These are phyloP conservation scores for Trichoderma koningii DNA, from an alignment of 2,329 filamentous ascomycete species.

Conservation along the genomic window DNA sequence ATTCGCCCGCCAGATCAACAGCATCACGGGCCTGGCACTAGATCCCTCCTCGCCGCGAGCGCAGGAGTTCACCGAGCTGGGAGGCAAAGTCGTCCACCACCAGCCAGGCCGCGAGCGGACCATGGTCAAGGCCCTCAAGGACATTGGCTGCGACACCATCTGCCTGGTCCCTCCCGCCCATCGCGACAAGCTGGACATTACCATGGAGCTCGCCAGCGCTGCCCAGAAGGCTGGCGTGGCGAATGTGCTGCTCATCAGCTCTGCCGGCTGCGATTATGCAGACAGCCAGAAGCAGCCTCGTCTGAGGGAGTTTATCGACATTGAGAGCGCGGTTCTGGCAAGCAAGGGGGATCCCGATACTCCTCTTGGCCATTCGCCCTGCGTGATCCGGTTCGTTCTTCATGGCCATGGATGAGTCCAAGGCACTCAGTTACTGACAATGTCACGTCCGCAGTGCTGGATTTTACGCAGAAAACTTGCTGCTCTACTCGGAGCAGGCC, in stretches of 20 bases:
- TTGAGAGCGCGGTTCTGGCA: conserved; percentile 48
- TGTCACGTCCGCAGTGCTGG: conserved; percentile 41
- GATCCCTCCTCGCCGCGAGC: conserved; percentile 42
- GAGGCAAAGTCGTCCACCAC: conserved; percentile 47
- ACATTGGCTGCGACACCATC: conserved; percentile 49
- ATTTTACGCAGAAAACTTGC: conserved; percentile 55
- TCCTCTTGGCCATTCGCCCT: conserved; percentile 46
- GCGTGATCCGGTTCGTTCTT: conserved; percentile 46
- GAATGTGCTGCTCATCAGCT: conserved; percentile 52
- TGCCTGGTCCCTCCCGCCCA: conserved; percentile 53
- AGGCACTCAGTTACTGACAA: not conserved
- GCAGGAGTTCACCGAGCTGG: conserved; percentile 46
- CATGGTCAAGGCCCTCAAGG: conserved; percentile 44
- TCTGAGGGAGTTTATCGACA: conserved; percentile 53
- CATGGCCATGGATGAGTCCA: not conserved
- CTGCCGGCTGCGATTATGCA: conserved; percentile 53
- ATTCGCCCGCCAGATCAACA: conserved; percentile 47
- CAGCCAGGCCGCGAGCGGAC: conserved; percentile 44
- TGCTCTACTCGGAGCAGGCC: conserved; percentile 50
- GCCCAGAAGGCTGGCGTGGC: conserved; percentile 48
- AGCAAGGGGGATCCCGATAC: conserved; percentile 47
- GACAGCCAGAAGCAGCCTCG: conserved; percentile 51
- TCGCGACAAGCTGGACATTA: conserved; percentile 49
- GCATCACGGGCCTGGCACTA: conserved; percentile 46
- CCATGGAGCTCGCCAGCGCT: conserved; percentile 48